These are phyloP conservation scores for Austropuccinia psidii DNA, from an alignment of 1,284 basidiomycete genomes.

Conservation along the genomic window DNA sequence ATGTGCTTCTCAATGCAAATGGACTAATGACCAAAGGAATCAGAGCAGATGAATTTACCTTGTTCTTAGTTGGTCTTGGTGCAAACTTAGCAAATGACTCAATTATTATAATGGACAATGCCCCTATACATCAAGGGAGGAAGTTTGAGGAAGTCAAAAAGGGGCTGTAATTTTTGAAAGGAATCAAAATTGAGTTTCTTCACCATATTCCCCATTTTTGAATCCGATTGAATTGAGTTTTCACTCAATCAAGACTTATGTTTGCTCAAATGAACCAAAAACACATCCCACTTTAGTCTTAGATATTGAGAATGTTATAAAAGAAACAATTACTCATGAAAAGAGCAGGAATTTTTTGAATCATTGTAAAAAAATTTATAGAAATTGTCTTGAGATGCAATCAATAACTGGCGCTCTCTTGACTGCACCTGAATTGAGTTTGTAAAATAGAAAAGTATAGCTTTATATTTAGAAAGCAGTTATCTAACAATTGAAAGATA, in stretches of 20 bases:
- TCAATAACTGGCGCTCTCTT: no score
- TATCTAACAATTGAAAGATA: no score
- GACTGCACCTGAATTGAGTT: no score
- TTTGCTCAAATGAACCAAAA: not conserved
- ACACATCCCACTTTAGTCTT: no score
- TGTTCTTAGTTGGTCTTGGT: slow-evolving; percentile 3
- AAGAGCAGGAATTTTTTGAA: no score
- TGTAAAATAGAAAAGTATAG: no score
- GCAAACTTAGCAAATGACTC: not conserved
- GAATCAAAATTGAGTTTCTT: slow-evolving; percentile 12
- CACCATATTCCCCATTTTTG: not conserved
- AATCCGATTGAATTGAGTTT: not conserved
- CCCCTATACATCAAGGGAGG: not conserved
- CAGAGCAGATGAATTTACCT: not conserved
- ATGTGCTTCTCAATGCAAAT: slow-evolving; percentile 3
- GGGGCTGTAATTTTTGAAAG: not conserved
- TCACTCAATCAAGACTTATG: not conserved
- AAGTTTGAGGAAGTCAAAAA: not conserved
- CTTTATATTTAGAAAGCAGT: no score
- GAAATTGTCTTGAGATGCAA: no score
- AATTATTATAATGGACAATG: slow-evolving; percentile 10
- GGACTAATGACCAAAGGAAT: not conserved
- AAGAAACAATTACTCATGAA: no score
- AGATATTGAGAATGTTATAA: no score
- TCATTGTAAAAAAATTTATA: no score